These are phyloP conservation scores for Pyrus communis DNA, from an alignment of 306 rosid genomes.

Conservation along the genomic window DNA sequence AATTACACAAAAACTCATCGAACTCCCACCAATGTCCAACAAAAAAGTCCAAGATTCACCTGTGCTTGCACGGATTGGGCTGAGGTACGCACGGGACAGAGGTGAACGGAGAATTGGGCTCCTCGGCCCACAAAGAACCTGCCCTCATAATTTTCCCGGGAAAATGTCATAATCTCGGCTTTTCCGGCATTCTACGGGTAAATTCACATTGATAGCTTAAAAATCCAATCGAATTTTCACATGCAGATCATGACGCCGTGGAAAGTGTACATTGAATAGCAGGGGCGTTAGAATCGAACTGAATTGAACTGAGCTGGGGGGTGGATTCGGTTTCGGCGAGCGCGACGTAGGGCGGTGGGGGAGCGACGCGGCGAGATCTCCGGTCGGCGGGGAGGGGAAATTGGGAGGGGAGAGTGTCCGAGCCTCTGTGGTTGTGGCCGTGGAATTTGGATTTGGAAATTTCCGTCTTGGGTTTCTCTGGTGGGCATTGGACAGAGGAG, in stretches of 20 bases:
- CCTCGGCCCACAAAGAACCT: constrained; percentile 29
- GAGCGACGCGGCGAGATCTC: not conserved
- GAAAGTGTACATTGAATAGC: not conserved
- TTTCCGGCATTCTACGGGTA: constrained; percentile 12
- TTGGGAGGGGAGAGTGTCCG: not conserved
- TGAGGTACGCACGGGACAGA: constrained; percentile 18
- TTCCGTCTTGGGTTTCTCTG: constrained; percentile 5
- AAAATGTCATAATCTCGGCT: constrained; percentile 25
- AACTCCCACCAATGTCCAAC: not conserved
- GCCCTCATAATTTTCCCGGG: constrained; percentile 32
- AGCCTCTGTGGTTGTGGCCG: not conserved
- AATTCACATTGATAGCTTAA: constrained; percentile 1
- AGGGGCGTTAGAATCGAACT: not conserved
- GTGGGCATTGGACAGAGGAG: not conserved
- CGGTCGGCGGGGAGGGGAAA: not conserved
- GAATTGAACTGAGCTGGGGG: not conserved
- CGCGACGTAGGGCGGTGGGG: not conserved
- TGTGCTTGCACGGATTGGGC: constrained; percentile 9
- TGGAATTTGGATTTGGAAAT: not conserved
- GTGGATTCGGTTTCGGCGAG: not conserved
- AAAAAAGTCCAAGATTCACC: constrained; percentile 5
- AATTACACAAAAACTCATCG: not conserved
- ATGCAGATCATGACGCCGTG: not conserved
- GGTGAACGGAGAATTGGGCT: constrained; percentile 32
- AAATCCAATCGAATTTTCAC: not conserved